Evolutionary conservation across 139 green algal genomes (phyloP), one percentile per base, ranked within the genome.

Genomic region (Picochlorum sp.): DNA sequence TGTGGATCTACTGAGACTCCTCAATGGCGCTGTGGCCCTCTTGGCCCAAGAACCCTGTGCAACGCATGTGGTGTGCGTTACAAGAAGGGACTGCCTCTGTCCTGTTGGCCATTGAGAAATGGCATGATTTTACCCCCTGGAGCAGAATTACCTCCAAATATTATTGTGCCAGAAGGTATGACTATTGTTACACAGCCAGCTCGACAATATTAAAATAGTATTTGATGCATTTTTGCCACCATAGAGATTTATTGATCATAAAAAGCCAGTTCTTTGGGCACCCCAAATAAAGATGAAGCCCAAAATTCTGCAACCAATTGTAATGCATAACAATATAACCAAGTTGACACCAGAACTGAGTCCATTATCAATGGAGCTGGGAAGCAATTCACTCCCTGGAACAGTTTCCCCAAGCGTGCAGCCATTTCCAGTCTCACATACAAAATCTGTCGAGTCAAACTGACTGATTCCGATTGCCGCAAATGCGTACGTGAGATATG

Each of bases 31-130:
- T 79, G 75, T 47, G 86, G 85, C 11, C 85, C 86, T 20, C 55
- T 86, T 38, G 86, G 86, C 2, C 85, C 83, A 0, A 81, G 83
- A 57, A 91, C 86, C 20, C 73, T 94, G 18, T 94, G 86, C 75
- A 94, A 94, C 62, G 85, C 85, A 18, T 94, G 86, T 63, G 86
- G 84, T 14, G 86, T 92, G 56, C 72, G 80, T 23, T 87, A 74
- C 75, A 83, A 80, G 47, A 88, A 88, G 73, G 74, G 76, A 26
- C 72, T 84, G 20, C 68, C 77, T 11, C 70, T 88, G 21, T 57
- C 60, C 20, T 73, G 73, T 55, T 79, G 73, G 67, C 67, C 73
- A 37, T 57, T 75, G 18, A 62, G 62, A 6, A 65, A 78, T 13
- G 71, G 71, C 30, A 78, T 78, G 71, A 37, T 71, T 47, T 47